Evolutionary conservation across 257 asterid species (phyloP).

Genomic region (Solanum virginianum): DNA sequence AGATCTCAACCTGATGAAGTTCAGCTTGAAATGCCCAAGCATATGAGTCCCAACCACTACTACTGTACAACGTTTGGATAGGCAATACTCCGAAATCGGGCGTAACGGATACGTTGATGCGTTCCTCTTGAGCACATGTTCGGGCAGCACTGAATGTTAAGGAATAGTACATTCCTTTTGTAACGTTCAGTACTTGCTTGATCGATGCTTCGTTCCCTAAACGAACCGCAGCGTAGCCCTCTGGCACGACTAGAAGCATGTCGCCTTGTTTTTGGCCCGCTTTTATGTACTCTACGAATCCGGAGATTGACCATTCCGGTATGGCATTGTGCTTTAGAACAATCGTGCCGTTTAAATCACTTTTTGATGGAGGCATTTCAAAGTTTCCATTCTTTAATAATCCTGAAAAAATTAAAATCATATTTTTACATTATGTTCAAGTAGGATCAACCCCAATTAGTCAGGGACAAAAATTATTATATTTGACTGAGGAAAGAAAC

Average conservation of each 20-base stretch:
- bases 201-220: slow-evolving; percentile 89
- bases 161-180: slow-evolving; percentile 68
- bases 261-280: slow-evolving; percentile 98
- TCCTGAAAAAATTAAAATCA: slow-evolving; percentile 18
- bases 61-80: slow-evolving; percentile 74
- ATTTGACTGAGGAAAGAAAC: neutral
- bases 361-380: slow-evolving; percentile 41
- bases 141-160: slow-evolving; percentile 85
- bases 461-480: too few relatives aligned
- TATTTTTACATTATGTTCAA: too few relatives aligned
- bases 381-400: slow-evolving; percentile 74
- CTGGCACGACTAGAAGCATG: slow-evolving; percentile 86
- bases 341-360: slow-evolving; percentile 59
- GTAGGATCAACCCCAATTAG: too few relatives aligned
- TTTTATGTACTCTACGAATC: slow-evolving; percentile 86
- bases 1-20: slow-evolving; percentile 24
- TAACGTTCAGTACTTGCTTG: slow-evolving; percentile 54
- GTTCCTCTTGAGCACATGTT: slow-evolving; percentile 91
- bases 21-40: slow-evolving; percentile 76
- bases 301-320: slow-evolving; percentile 63
- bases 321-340: slow-evolving; percentile 50
- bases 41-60: slow-evolving; percentile 92
- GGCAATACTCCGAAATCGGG: slow-evolving; percentile 80
- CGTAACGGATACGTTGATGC: slow-evolving; percentile 56
- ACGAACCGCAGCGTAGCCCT: slow-evolving; percentile 84